These are phyloP conservation scores for Phytophthora pistaciae DNA, from an alignment of 352 stramenopile species.

Conservation along the genomic window DNA sequence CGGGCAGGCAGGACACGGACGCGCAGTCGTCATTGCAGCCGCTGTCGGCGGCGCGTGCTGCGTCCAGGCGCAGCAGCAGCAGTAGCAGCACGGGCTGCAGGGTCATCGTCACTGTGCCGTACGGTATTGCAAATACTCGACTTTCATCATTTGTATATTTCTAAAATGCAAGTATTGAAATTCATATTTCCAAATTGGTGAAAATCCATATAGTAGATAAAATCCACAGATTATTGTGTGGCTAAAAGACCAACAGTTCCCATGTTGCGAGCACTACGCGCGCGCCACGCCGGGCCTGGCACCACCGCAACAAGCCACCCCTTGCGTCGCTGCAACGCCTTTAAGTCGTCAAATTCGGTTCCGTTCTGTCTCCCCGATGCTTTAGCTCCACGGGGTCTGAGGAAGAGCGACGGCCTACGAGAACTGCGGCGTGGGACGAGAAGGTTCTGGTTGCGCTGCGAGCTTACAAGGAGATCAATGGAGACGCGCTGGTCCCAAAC, in stretches of 20 bases:
- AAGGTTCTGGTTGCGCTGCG: not conserved
- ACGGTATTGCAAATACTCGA: too few species aligned
- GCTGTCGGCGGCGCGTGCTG: slow-evolving; percentile 12
- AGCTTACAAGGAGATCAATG: not conserved
- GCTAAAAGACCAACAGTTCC: too few species aligned
- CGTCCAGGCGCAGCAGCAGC: slow-evolving; percentile 18
- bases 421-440: not conserved
- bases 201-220: not conserved
- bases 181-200: too few species aligned
- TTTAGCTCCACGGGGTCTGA: not conserved
- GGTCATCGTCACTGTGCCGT: not conserved
- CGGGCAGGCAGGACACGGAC: slow-evolving; percentile 56
- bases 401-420: not conserved
- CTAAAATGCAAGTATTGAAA: too few species aligned
- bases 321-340: not conserved
- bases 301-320: not conserved
- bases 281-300: not conserved
- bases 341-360: not conserved
- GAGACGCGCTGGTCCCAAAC: not conserved
- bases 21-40: slow-evolving; percentile 48
- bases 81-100: slow-evolving; percentile 19
- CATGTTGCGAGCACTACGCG: not conserved
- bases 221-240: not conserved
- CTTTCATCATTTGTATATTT: too few species aligned
- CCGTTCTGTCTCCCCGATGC: not conserved